Conservation (phyloP, 164 flowering plant species). For the Aristolochia fimbriata region DNA sequence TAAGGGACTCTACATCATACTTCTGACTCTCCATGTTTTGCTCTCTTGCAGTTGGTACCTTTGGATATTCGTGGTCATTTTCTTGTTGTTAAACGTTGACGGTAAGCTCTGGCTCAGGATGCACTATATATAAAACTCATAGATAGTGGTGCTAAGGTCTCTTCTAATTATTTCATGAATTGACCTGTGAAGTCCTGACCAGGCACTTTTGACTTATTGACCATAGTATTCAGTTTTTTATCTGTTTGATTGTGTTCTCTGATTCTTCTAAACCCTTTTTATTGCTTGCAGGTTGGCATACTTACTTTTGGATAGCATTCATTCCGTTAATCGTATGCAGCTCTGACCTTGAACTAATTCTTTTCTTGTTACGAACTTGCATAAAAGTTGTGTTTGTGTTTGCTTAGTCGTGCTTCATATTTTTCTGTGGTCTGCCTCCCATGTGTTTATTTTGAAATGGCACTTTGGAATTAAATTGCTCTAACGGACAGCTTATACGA, state of each 20-base stretch:
- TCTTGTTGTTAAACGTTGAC: conserved; percentile 14
- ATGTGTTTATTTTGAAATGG: too few species aligned
- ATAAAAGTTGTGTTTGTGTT: too few species aligned
- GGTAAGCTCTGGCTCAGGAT: conserved; percentile 8
- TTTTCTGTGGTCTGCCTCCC: neutral
- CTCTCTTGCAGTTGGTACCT: conserved; percentile 15
- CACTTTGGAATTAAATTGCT: too few species aligned
- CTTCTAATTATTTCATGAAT: too few species aligned
- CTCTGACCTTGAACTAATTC: neutral
- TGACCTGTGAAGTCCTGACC: too few species aligned
- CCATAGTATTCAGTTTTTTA: too few species aligned
- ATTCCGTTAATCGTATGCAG: conserved; percentile 10
- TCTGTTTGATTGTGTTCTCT: too few species aligned
- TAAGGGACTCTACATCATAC: too few species aligned
- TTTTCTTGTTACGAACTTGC: neutral
- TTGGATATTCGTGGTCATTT: conserved; percentile 16
- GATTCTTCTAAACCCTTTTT: neutral
- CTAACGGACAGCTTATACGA: too few species aligned
- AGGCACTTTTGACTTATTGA: too few species aligned
- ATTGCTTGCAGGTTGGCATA: conserved; percentile 11
- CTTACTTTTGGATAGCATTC: conserved; percentile 16
- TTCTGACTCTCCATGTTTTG: neutral
- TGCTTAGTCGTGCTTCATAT: neutral
- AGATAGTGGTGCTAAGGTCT: too few species aligned
- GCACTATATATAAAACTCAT: too few species aligned